A percentile compares a stretch with the other conserved stretches of the same genome.
These are phyloP conservation scores for Penicillium sp. DNA, from an alignment of 2,329 filamentous ascomycete genomes.

Conservation along the genomic window DNA sequence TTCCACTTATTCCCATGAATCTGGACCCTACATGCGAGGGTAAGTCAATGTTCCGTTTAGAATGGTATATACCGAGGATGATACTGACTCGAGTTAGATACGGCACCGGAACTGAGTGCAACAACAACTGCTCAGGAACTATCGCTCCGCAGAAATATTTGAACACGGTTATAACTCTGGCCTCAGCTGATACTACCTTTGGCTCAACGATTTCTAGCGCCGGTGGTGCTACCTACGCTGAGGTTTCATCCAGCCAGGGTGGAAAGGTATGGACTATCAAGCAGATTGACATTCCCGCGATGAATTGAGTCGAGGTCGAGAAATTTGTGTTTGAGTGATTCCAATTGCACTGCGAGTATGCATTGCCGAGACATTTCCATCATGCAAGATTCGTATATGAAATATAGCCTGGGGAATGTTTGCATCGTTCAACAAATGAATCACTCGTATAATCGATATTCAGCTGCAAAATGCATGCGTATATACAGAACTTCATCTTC, in stretches of 20 bases:
- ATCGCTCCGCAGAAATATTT: slow-evolving; percentile 33
- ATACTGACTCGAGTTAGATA: slow-evolving; percentile 13
- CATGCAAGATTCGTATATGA: neutral
- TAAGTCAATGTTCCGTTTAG: neutral
- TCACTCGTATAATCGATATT: neutral
- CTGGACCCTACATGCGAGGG: slow-evolving; percentile 34
- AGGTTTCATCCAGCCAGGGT: slow-evolving; percentile 27
- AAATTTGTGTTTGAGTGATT: neutral
- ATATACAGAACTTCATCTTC: slow-evolving; percentile 4
- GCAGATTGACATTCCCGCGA: slow-evolving; percentile 30
- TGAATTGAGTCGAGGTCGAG: slow-evolving; percentile 11
- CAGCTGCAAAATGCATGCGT: neutral
- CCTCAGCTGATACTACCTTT: slow-evolving; percentile 23
- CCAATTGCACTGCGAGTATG: neutral
- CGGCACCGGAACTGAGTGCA: slow-evolving; percentile 39
- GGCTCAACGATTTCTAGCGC: slow-evolving; percentile 19
- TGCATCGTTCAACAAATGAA: neutral
- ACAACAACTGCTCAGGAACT: slow-evolving; percentile 34
- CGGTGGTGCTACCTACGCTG: slow-evolving; percentile 30
- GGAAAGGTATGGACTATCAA: slow-evolving; percentile 35
- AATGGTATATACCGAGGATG: neutral
- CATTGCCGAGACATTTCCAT: neutral
- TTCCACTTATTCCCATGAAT: slow-evolving; percentile 28
- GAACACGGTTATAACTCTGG: slow-evolving; percentile 36
- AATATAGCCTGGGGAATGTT: neutral